Evolutionary conservation across 2,329 filamentous ascomycete species (phyloP), one percentile per base, ranked within the genome.

Genomic region (Hawksworthiomyces lignivorus): DNA sequence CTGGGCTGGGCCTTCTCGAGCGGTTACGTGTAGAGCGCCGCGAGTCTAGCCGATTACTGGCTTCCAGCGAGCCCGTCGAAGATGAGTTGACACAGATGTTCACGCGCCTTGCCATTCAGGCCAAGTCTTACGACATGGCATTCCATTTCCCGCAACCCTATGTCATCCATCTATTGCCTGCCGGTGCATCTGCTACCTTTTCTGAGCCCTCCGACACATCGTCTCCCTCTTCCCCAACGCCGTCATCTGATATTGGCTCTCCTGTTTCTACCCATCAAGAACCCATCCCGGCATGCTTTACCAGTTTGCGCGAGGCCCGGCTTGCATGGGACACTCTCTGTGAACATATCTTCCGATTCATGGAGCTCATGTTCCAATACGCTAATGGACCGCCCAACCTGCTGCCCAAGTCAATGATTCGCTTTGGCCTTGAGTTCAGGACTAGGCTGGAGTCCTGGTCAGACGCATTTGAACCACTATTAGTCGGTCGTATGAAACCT

Each of bases 111-210:
- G 76, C 75, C 3, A 77, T 81, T 32, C 77, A 81, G 55, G 77
- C 77, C 32, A 82, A 81, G 53, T 80, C 76, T 1, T 82, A 82
- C 54, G 77, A 81, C 51, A 76, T 81, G 75, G 77, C 77, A 24
- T 82, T 81, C 52, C 77, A 82, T 54, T 80, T 81, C 45, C 77
- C 77, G 1, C 67, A 76, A 22, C 76, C 77, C 1, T 78, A 71
- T 43, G 75, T 80, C 7, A 74, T 81, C 46, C 68, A 67, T 6
- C 62, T 75, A 9, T 68, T 66, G 1, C 62, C 69, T 46, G 12
- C 19, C 6, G n/a, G 28, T 5, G 6, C 33, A 6, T 46, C 60
- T 62, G 34, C 24, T 4, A 18, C 30, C 7, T 9, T 10, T 9
- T 8, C 34, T 7, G 39, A 46, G 20, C n/a, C 50, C 7, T 67